phyloP scores from a whole-genome alignment of 257 asterid genomes.

The Knoxia roxburghii region DNA sequence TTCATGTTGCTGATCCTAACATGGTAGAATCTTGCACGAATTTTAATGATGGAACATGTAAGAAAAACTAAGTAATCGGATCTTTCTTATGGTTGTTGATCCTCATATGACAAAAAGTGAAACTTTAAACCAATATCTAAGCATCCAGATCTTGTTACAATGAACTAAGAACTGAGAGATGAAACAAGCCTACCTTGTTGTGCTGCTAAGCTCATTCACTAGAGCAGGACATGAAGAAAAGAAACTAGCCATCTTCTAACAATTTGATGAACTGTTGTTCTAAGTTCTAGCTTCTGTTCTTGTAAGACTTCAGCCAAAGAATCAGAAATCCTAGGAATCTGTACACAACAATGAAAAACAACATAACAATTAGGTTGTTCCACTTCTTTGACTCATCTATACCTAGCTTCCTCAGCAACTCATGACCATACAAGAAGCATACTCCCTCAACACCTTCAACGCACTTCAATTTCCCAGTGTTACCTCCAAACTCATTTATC shows the following conservation, averaged over 20 bases:
- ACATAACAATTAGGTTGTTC: constrained; percentile 51
- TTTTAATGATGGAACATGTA: too few relatives aligned
- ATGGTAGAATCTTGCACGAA: too few relatives aligned
- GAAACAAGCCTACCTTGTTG: neutral
- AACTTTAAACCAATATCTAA: too few relatives aligned
- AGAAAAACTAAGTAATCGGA: too few relatives aligned
- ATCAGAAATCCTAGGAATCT: constrained; percentile 47
- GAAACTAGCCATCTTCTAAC: neutral
- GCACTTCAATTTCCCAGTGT: constrained; percentile 42
- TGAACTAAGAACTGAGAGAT: constrained; percentile 4
- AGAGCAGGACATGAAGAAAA: neutral
- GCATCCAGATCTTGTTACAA: neutral
- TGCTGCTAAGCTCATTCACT: too few relatives aligned
- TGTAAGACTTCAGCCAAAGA: constrained; percentile 43
- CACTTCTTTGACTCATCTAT: constrained; percentile 59
- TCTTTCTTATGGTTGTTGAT: too few relatives aligned
- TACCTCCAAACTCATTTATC: constrained; percentile 76
- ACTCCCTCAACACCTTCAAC: constrained; percentile 35
- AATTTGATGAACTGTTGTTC: neutral
- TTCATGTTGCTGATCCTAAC: neutral
- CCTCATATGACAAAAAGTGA: too few relatives aligned
- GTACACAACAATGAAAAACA: constrained; percentile 48
- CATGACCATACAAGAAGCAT: constrained; percentile 52
- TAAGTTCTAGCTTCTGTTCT: constrained; percentile 25
- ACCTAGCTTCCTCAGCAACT: constrained; percentile 42